Evolutionary conservation across 2,329 filamentous ascomycete genomes (phyloP).

Genomic region (Xylariaceae sp.): DNA sequence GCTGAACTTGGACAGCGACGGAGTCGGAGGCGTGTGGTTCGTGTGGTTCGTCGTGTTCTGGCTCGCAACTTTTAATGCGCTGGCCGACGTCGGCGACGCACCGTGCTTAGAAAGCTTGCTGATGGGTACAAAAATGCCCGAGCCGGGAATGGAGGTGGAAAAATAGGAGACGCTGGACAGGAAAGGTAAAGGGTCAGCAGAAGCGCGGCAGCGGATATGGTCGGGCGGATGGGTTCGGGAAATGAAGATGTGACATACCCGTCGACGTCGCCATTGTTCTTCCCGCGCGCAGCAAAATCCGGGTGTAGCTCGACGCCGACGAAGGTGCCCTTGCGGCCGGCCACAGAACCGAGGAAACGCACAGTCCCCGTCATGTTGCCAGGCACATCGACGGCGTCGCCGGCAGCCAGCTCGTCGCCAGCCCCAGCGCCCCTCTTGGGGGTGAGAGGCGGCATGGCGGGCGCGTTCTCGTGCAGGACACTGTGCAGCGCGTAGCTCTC

Average conservation of each 20-base stretch:
- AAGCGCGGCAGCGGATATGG: slow-evolving; percentile 7
- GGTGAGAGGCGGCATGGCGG: slow-evolving; percentile 46
- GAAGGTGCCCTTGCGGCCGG: slow-evolving; percentile 85
- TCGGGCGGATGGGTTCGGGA: slow-evolving; percentile 4
- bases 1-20: slow-evolving; percentile 70
- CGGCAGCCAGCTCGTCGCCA: slow-evolving; percentile 55
- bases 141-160: slow-evolving; percentile 64
- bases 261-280: slow-evolving; percentile 94
- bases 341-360: slow-evolving; percentile 79
- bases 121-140: slow-evolving; percentile 89
- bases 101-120: slow-evolving; percentile 68
- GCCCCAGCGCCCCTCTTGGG: slow-evolving; percentile 40
- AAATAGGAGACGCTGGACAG: slow-evolving; percentile 68
- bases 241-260: slow-evolving; percentile 49
- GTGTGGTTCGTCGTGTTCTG: slow-evolving; percentile 56
- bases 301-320: slow-evolving; percentile 82
- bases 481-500: slow-evolving; percentile 55
- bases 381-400: slow-evolving; percentile 83
- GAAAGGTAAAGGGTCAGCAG: slow-evolving; percentile 13
- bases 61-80: slow-evolving; percentile 38
- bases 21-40: slow-evolving; percentile 56
- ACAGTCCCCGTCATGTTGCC: slow-evolving; percentile 87
- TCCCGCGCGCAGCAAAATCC: slow-evolving; percentile 75
- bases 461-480: slow-evolving; percentile 35
- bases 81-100: slow-evolving; percentile 29